Conservation (phyloP, 306 rosid genomes). For the Pyrus pyrifolia region DNA sequence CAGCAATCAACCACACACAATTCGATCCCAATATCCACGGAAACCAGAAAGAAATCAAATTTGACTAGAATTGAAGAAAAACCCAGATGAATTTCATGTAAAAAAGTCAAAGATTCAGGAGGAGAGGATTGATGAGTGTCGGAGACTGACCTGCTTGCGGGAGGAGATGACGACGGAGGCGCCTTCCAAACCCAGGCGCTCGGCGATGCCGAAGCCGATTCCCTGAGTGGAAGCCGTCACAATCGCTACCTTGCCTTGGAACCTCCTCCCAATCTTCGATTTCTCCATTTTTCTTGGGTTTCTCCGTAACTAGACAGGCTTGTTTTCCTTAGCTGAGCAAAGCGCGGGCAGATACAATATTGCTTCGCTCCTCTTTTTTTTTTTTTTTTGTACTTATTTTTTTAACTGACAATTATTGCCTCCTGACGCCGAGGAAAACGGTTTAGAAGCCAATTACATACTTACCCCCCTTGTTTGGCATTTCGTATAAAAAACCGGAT, state of each 20-base stretch:
- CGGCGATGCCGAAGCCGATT: constrained; percentile 75
- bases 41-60: not conserved
- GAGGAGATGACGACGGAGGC: constrained; percentile 87
- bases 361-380: not conserved
- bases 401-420: not conserved
- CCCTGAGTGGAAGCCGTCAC: constrained; percentile 97
- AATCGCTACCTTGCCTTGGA: constrained; percentile 65
- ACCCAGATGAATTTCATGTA: not conserved
- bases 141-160: constrained; percentile 59
- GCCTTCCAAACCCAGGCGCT: constrained; percentile 89
- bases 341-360: not conserved
- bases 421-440: not conserved
- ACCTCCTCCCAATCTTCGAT: constrained; percentile 43
- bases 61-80: not conserved
- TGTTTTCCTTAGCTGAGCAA: not conserved
- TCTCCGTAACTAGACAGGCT: not conserved
- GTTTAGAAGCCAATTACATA: not conserved
- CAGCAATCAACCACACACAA: not conserved
- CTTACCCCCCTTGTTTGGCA: too few relatives aligned
- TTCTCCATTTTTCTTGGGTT: constrained; percentile 32
- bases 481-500: too few relatives aligned
- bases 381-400: not conserved
- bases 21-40: not conserved
- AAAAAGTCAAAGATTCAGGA: not conserved
- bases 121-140: not conserved